Conservation (phyloP, 768 basidiomycete genomes). For the Chiua virens region DNA sequence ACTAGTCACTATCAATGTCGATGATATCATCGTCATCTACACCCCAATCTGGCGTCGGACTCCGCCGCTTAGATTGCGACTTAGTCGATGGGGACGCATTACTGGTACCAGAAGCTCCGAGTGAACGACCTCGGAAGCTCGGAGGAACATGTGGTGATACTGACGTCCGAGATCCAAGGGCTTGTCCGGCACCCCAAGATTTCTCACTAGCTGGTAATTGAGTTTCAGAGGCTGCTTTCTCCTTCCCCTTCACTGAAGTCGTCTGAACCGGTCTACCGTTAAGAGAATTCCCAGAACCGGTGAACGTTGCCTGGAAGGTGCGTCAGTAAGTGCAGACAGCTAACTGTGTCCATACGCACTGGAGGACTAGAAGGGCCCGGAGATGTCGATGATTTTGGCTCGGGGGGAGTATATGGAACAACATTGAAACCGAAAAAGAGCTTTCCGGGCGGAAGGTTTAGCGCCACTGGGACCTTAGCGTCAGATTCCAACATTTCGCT, state of each 20-base stretch:
- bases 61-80: constrained; percentile 42
- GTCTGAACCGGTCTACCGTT: constrained; percentile 47
- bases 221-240: constrained; percentile 40
- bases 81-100: constrained; percentile 46
- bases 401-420: constrained; percentile 60
- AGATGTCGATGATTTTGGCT: constrained; percentile 24
- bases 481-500: constrained; percentile 74
- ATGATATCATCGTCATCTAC: constrained; percentile 85
- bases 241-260: constrained; percentile 52
- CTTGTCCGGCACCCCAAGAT: constrained; percentile 51
- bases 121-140: constrained; percentile 35
- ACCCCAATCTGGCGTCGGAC: constrained; percentile 78
- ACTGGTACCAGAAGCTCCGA: constrained; percentile 55
- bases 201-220: constrained; percentile 29
- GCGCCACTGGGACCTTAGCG: constrained; percentile 80
- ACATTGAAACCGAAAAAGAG: constrained; percentile 96
- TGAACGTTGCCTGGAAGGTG: constrained; percentile 46
- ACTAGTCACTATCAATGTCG: constrained; percentile 82
- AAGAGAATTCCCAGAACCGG: constrained; percentile 67
- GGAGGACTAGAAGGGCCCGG: constrained; percentile 30
- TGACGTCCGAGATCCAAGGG: constrained; percentile 41
- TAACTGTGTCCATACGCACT: constrained; percentile 22
- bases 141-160: constrained; percentile 29
- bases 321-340: neutral
- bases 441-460: constrained; percentile 90